Percentiles rank a stretch among this genome's conserved stretches.
phyloP scores from a whole-genome alignment of 257 asterid genomes.

The Scutellaria barbata region DNA sequence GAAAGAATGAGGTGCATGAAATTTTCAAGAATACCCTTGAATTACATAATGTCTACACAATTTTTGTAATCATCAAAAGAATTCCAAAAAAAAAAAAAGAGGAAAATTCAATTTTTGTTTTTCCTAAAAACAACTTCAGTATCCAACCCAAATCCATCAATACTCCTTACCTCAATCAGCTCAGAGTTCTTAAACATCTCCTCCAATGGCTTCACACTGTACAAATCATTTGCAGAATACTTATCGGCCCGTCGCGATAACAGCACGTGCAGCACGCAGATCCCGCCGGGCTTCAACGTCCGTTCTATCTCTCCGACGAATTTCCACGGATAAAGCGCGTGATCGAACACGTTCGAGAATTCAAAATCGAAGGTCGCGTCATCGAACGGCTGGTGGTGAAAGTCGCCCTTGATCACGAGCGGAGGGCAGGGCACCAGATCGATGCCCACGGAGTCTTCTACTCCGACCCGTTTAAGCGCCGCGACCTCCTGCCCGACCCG shows the following conservation, averaged over 20 bases:
- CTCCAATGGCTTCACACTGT: conserved; percentile 75
- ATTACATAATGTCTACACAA: background rate
- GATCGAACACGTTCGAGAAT: conserved; percentile 94
- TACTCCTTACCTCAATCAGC: conserved; percentile 54
- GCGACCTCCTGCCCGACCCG: conserved; percentile 97
- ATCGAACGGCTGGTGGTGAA: conserved; percentile 79
- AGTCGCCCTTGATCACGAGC: conserved; percentile 84
- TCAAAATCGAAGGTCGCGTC: conserved; percentile 74
- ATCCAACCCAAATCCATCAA: conserved; percentile 91
- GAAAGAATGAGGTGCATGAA: background rate
- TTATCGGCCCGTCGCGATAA: conserved; percentile 70
- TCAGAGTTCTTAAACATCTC: conserved; percentile 68
- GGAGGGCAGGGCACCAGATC: conserved; percentile 94
- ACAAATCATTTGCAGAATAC: conserved; percentile 88
- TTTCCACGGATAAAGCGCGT: conserved; percentile 85
- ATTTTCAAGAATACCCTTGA: background rate
- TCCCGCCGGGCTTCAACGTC: conserved; percentile 70
- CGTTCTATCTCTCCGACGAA: conserved; percentile 86
- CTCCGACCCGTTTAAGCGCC: conserved; percentile 75
- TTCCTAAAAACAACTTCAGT: conserved; percentile 86
- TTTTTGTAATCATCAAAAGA: background rate
- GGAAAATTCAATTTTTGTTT: conserved; percentile 22
- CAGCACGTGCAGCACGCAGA: conserved; percentile 85
- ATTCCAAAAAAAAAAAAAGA: background rate
- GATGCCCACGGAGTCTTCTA: conserved; percentile 68